Evolutionary conservation across 1,284 basidiomycete genomes (phyloP), one percentile per base, ranked within the genome.

Genomic region (Tremellales sp.): DNA sequence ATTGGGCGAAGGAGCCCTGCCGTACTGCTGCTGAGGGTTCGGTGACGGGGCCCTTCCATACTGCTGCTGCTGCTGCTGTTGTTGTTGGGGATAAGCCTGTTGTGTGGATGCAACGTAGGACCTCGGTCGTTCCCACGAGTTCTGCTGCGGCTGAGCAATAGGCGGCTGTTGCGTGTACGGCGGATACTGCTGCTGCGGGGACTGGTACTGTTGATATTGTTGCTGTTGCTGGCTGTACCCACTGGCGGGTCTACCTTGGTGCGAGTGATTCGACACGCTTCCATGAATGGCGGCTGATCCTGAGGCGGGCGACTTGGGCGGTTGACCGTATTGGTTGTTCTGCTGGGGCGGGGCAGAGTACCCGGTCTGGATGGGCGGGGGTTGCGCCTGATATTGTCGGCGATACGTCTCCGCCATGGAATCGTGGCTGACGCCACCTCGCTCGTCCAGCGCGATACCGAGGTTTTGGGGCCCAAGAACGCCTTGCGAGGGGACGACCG

Each of bases 401-500:
- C 71, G 59, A 54, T 76, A 78, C 36, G 74, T 69, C 37, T 77
- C 76, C 0, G 87, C 86, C 82, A 91, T 84, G 40, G 81, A 79
- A 71, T 93, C 88, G 56, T 85, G 81, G 19, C 83, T 76, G 9
- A 92, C 87, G 13, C 82, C 79, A 7, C 89, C 89, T 45, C 74
- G 79, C 2, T 84, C 82, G 62, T 88, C 87, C 14, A 92, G 75
- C 9, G 81, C 77, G 54, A 93, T 91, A 1, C 89, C 88, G 25
- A 87, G 52, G 27, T 75, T 76, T 41, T 66, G 55, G 45, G 72
- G 48, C 47, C 72, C 56, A 48, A 71, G 40, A 48, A 64, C 43
- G 40, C 61, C 53, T 19, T 57, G 51, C n/a, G n/a, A n/a, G 21
- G 44, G 35, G n/a, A 55, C 37, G 7, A 40, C 40, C 0, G 58